A percentile compares a stretch with the other conserved stretches of the same genome.
Evolutionary conservation across 805 yeast genomes (phyloP).

Genomic region (Saccharomycopsis sp.): DNA sequence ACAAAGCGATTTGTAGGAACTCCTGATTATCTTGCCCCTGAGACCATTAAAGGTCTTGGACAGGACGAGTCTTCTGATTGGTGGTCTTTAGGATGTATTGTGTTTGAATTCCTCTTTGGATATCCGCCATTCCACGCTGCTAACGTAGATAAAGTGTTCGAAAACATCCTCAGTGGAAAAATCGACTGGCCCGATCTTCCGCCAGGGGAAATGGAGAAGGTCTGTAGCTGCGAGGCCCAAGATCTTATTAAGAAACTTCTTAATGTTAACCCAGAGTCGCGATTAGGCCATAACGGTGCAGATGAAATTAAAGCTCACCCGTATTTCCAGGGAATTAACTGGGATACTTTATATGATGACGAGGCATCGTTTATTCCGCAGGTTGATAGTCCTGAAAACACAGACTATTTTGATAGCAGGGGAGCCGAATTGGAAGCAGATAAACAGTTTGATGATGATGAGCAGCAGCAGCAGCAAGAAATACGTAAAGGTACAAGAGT

Average conservation of each 20-base stretch:
- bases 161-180: slow-evolving; percentile 63
- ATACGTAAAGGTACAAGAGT: not conserved
- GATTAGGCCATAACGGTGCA: slow-evolving; percentile 75
- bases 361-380: slow-evolving; percentile 81
- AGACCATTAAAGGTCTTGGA: slow-evolving; percentile 77
- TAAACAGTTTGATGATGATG: slow-evolving; percentile 24
- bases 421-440: slow-evolving; percentile 60
- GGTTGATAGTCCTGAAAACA: slow-evolving; percentile 72
- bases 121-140: slow-evolving; percentile 90
- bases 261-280: slow-evolving; percentile 49
- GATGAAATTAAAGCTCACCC: slow-evolving; percentile 74
- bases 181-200: slow-evolving; percentile 80
- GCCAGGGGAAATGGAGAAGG: slow-evolving; percentile 43
- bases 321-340: slow-evolving; percentile 63
- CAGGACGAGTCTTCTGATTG: slow-evolving; percentile 89
- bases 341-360: slow-evolving; percentile 68
- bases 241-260: slow-evolving; percentile 65
- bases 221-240: slow-evolving; percentile 46
- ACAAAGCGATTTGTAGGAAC: slow-evolving; percentile 83
- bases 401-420: slow-evolving; percentile 85
- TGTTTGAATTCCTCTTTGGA: slow-evolving; percentile 88
- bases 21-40: slow-evolving; percentile 97
- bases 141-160: slow-evolving; percentile 74
- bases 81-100: slow-evolving; percentile 98
- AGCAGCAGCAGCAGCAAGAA: slow-evolving; percentile 21